A percentile compares a stretch with the other conserved stretches of the same genome.
Evolutionary conservation across 2,329 filamentous ascomycete species (phyloP).

Genomic region (Tolypocladium cylindrosporum): DNA sequence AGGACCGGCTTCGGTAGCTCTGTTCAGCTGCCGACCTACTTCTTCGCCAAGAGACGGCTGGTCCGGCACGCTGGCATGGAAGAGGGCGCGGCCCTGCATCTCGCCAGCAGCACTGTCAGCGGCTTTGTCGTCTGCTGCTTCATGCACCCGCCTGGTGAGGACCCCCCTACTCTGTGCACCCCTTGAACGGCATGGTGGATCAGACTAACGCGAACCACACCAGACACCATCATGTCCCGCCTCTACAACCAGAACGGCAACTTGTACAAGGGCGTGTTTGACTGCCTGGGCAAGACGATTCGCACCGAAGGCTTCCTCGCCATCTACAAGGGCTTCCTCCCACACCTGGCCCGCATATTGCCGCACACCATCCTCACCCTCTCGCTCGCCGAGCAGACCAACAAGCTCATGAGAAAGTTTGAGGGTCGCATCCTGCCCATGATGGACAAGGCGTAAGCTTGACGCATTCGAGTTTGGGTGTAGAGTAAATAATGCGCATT

Average conservation of each 20-base stretch:
- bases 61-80: slow-evolving; percentile 77
- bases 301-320: slow-evolving; percentile 84
- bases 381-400: slow-evolving; percentile 91
- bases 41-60: slow-evolving; percentile 86
- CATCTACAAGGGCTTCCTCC: slow-evolving; percentile 96
- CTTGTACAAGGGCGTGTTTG: slow-evolving; percentile 86
- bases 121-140: slow-evolving; percentile 95
- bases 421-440: slow-evolving; percentile 50
- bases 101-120: slow-evolving; percentile 79
- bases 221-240: slow-evolving; percentile 94
- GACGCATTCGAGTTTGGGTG: not conserved
- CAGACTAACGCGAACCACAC: not conserved
- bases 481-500: not conserved
- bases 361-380: slow-evolving; percentile 93
- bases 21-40: slow-evolving; percentile 95
- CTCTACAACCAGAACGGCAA: slow-evolving; percentile 99
- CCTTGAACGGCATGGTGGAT: not conserved
- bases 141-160: slow-evolving; percentile 88
- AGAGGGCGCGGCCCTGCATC: slow-evolving; percentile 80
- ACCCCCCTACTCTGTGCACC: not conserved
- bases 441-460: slow-evolving; percentile 15
- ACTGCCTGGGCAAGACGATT: slow-evolving; percentile 85
- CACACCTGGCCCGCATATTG: slow-evolving; percentile 85
- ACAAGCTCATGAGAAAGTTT: slow-evolving; percentile 75
- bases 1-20: slow-evolving; percentile 92